phyloP scores from a whole-genome alignment of 2,329 filamentous ascomycete species.

The Aspergillus brasiliensis region DNA sequence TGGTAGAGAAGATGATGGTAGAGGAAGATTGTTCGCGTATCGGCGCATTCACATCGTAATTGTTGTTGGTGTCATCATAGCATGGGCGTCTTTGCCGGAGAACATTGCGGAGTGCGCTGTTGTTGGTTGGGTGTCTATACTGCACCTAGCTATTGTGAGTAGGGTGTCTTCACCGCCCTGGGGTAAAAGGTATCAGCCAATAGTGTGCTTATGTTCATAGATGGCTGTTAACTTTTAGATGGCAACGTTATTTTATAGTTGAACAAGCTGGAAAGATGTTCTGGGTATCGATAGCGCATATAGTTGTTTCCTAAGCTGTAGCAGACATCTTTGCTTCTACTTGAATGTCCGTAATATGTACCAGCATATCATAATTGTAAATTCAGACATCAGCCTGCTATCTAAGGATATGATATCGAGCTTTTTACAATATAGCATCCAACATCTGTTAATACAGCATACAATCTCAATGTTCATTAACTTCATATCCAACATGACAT shows the following conservation, averaged over 20 bases:
- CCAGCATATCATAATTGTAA: too few relatives aligned
- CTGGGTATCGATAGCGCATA: background rate
- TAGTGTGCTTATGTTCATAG: background rate
- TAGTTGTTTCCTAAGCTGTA: too few relatives aligned
- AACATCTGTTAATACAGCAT: background rate
- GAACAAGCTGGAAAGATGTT: background rate
- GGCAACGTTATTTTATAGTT: background rate
- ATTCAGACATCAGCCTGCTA: too few relatives aligned
- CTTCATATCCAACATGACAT: background rate
- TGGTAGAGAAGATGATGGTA: background rate
- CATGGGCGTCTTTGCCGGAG: background rate
- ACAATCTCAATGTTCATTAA: too few relatives aligned
- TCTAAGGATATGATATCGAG: background rate
- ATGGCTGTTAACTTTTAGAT: background rate
- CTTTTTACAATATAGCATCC: background rate
- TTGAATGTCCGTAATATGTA: too few relatives aligned
- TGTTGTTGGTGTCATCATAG: constrained; percentile 2
- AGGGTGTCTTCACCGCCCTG: background rate
- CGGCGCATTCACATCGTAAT: constrained; percentile 1
- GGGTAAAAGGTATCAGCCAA: background rate
- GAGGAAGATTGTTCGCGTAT: background rate
- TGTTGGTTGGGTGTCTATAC: constrained; percentile 11
- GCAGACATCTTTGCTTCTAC: too few relatives aligned
- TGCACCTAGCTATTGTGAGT: background rate
- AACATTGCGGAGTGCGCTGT: constrained; percentile 7